Percentiles rank a stretch among this genome's conserved stretches.
These are phyloP conservation scores for Aspergillus olivimuriae DNA, from an alignment of 495 filamentous ascomycete species.

Conservation along the genomic window DNA sequence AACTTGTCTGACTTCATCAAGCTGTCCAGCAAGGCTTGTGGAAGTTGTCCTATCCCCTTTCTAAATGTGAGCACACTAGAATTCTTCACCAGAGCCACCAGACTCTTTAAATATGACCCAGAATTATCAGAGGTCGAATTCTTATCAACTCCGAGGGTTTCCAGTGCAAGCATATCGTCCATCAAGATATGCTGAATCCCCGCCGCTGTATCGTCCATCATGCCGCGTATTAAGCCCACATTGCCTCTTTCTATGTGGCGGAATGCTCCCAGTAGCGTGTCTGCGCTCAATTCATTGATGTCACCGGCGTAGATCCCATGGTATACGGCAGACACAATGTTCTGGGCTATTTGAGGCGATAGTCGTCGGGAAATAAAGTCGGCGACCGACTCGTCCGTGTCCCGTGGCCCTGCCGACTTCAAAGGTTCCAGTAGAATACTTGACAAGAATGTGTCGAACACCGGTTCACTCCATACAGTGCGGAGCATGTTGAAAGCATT, in stretches of 20 bases:
- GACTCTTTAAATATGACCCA: conserved; percentile 9
- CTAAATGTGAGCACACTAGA: conserved; percentile 49
- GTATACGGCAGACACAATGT: conserved; percentile 67
- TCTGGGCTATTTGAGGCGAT: conserved; percentile 56
- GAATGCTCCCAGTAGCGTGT: conserved; percentile 48
- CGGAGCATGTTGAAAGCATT: conserved; percentile 17
- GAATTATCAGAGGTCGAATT: too few relatives aligned
- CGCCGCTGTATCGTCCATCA: conserved; percentile 7
- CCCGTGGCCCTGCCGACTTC: conserved; percentile 8
- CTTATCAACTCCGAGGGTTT: conserved; percentile 7
- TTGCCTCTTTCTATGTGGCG: conserved; percentile 45
- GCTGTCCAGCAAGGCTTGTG: conserved; percentile 19
- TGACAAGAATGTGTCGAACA: conserved; percentile 48
- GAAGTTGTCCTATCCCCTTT: conserved; percentile 28
- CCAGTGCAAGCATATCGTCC: conserved; percentile 27
- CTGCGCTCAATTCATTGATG: conserved; percentile 69
- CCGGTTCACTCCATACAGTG: conserved; percentile 52
- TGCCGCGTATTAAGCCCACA: conserved; percentile 16
- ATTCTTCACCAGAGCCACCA: conserved; percentile 12
- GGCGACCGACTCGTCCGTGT: conserved; percentile 66
- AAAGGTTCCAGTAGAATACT: conserved; percentile 36
- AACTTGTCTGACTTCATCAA: conserved; percentile 27
- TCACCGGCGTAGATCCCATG: conserved; percentile 97
- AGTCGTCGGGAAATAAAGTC: conserved; percentile 57
- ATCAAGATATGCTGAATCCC: conserved; percentile 7